Evolutionary conservation across 345 rosid genomes (phyloP), one percentile per base, ranked within the genome.

Genomic region (Noccaea caerulescens): DNA sequence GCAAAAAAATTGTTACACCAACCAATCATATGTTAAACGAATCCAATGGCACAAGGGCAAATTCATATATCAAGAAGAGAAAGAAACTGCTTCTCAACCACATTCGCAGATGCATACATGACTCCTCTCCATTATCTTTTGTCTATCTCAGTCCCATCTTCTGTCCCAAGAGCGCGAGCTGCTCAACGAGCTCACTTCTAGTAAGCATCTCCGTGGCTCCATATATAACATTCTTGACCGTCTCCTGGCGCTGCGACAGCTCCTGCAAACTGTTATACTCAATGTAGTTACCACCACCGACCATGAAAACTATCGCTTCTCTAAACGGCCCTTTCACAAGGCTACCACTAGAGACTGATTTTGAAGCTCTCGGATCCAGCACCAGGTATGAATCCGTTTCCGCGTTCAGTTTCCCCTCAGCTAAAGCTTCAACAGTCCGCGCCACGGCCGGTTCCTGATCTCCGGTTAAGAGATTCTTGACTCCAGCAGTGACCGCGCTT

Each of bases 261-360:
- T 88, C 97, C 71, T 88, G 90, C 81, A 90, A 86, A 80, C 63
- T 86, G 87, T 73, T 89, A 86, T 73, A 79, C 73, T 90, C 97
- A 54, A 85, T 81, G 58, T 85, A 90, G 75, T 88, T 91, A 36
- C 96, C 96, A n/a, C 96, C 97, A 34, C 97, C 96, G 25, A 91
- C 68, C 96, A 87, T 87, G 79, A 91, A 91, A 12, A 89, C 93
- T 46, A 89, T 79, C 14, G 96, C 96, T 79, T 91, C 93, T 77
- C 83, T 87, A 63, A 86, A 88, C 4, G 92, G 90, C 49, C 92
- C 90, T 69, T 85, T 83, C 67, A 80, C 66, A 69, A 81, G 90
- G 82, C 83, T 77, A 60, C 83, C 70, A 74, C 87, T 60, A 25
- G 88, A 69, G 51, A 88, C 72, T 0, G 90, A 82, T 77, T 88